Evolutionary conservation across 1,139 yeast genomes (phyloP), one percentile per base, ranked within the genome.

Genomic region (Debaryomyces subglobosus): DNA sequence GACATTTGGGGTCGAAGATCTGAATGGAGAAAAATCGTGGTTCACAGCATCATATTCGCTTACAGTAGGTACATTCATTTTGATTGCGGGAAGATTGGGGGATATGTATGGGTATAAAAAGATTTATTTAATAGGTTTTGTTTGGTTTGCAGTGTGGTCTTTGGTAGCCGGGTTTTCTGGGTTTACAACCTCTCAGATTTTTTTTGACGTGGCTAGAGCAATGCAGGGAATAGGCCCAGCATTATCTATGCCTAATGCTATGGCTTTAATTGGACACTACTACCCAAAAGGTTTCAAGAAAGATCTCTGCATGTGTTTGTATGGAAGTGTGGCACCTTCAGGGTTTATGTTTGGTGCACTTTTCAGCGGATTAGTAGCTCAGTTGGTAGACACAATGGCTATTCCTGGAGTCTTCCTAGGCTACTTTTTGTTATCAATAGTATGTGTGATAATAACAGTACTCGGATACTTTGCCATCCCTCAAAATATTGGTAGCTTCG

Each of bases 161-260:
- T 54, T 83, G 39, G 55, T 81, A 3, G 67, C 75, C 3, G 89
- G 89, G 0, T 65, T 83, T 42, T 59, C 82, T 12, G 70, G 62
- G 2, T 82, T 75, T 57, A 62, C 79, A 7, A 56, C 60, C 5
- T 65, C 74, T 1, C 65, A 74, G 6, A 34, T 45, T 18, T 78
- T 82, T 50, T 82, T 80, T 57, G 76, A 74, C 52, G 65, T 78
- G 3, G 71, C 78, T 59, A 69, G 89, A 48, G 85, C 82, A 1
- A 56, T 83, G 35, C 87, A 82, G 58, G 89, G 89, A 2, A 67
- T 81, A 6, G 86, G 87, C 0, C 76, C 82, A 1, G 85, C 87
- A 0, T 64, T 82, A 24, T 63, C 79, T 39, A 67, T 81, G 62
- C 88, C 89, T 6, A 82, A 80, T 56, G 77, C 82, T 0, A 65